Percentiles rank a stretch among this genome's conserved stretches.
phyloP scores from a whole-genome alignment of 129 eudicot species.

The Lactuca sativa region DNA sequence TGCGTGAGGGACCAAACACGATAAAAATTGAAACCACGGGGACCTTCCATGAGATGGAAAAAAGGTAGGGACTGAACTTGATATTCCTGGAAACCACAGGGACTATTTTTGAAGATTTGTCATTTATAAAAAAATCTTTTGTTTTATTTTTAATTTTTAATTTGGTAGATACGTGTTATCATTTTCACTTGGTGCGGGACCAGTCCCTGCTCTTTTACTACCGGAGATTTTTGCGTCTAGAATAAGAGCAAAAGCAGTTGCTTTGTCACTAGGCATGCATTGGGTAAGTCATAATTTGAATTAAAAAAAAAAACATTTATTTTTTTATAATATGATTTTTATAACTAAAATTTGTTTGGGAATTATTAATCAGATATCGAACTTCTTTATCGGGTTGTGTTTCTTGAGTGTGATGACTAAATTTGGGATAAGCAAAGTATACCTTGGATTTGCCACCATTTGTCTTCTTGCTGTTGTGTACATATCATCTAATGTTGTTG shows the following conservation, averaged over 20 bases:
- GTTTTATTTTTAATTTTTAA: too few species aligned
- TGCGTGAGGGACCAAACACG: too few species aligned
- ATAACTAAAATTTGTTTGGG: slow-evolving; percentile 15
- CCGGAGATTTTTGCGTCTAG: slow-evolving; percentile 94
- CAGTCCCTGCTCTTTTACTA: slow-evolving; percentile 96
- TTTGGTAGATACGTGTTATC: slow-evolving; percentile 74
- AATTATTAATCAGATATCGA: slow-evolving; percentile 56
- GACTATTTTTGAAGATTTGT: too few species aligned
- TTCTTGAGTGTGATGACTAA: slow-evolving; percentile 80
- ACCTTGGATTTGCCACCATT: slow-evolving; percentile 77
- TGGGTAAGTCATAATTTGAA: slow-evolving; percentile 60
- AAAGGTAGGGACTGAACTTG: too few species aligned
- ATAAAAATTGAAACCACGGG: too few species aligned
- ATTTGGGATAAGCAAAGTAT: slow-evolving; percentile 85
- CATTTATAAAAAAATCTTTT: too few species aligned
- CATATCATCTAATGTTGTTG: slow-evolving; percentile 82
- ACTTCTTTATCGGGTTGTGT: slow-evolving; percentile 90
- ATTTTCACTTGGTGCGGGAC: slow-evolving; percentile 98
- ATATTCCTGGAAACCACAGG: too few species aligned
- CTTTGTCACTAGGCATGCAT: slow-evolving; percentile 91
- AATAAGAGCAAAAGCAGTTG: slow-evolving; percentile 97
- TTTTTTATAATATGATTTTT: not conserved
- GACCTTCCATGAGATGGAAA: too few species aligned
- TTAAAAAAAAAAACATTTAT: not conserved
- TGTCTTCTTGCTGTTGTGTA: slow-evolving; percentile 77